Evolutionary conservation across 345 rosid species (phyloP).

Genomic region (Geranium rotundifolium): DNA sequence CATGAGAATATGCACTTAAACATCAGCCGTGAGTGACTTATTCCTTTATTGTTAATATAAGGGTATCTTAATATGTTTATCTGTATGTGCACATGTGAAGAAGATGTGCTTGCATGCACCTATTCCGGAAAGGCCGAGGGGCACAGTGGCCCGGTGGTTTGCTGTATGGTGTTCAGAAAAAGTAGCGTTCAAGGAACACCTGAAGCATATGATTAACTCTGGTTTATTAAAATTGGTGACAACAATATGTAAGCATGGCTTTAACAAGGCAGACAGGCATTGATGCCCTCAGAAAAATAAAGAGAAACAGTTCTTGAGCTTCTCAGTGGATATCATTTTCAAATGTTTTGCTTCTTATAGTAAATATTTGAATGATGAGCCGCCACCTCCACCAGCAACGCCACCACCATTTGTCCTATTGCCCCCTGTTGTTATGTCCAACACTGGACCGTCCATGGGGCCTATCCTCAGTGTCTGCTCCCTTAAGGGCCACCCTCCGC

Average conservation of each 20-base stretch:
- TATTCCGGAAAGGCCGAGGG: neutral
- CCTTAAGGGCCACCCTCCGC: neutral
- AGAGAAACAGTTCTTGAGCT: neutral
- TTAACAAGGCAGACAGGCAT: neutral
- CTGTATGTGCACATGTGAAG: too few relatives aligned
- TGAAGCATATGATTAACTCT: constrained; percentile 5
- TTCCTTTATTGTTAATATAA: too few relatives aligned
- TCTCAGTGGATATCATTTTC: constrained; percentile 26
- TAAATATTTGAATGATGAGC: constrained; percentile 24
- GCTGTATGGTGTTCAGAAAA: neutral
- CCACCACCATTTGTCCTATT: constrained; percentile 59
- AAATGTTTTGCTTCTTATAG: constrained; percentile 19
- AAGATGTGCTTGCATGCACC: too few relatives aligned
- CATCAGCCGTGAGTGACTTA: too few relatives aligned
- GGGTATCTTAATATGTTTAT: neutral
- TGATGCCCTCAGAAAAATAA: neutral
- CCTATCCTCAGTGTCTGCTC: neutral
- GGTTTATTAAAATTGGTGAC: neutral
- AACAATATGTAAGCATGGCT: neutral
- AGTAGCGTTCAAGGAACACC: constrained; percentile 14
- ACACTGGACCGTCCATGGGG: constrained; percentile 13
- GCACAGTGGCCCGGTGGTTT: neutral
- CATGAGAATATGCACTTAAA: neutral
- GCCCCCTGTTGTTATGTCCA: constrained; percentile 23
- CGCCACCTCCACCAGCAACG: constrained; percentile 45